Base-by-base conservation (phyloP, 2,329 filamentous ascomycete species). In the Didymella glomerata region DNA sequence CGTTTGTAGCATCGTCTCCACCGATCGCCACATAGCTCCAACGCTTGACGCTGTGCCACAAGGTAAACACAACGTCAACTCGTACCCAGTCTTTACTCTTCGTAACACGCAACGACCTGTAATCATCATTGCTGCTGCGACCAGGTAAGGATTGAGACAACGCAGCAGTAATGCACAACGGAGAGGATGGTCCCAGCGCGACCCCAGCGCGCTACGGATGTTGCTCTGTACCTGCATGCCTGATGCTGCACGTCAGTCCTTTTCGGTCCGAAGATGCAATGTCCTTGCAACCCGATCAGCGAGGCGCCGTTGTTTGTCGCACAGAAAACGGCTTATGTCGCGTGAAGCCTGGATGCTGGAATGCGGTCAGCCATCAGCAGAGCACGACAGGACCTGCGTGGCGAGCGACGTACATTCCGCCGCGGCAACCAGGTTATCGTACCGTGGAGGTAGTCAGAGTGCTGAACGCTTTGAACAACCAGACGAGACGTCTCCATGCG, bases 31-130 rank as follows among this genome's bases (percentile, higher is more conserved):
- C n/a, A 38, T 53, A 52, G 55, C 48, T 20, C n/a, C 36, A 40
- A 40, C 36, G 36, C 36, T 58, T 34, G 30, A 30, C 27, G 28
- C 46, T 38, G 56, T 59, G 46, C 46, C 51, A 59, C 56, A 59
- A 47, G 46, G 50, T 30, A 47, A 54, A 54, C 50, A 59, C 56
- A 38, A 59, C 56, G n/a, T 51, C 56, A 44, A 28, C 47, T 54
- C 41, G 42, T 18, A 47, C 42, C 20, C 18, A 25, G 14, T 25
- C 42, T 44, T 59, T 59, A 54, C 49, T 50, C 27, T 54, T 50
- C 40, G 56, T 59, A 46, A 59, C 46, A 59, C 47, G n/a, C 41
- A 10, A 50, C 20, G 40, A 47, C 34, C 11, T 34, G 24, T 40
- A 36, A 7, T 25, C 16, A n/a, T 25, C 16, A n/a, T 34, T 34